A percentile compares a stretch with the other conserved stretches of the same genome.
phyloP scores from a whole-genome alignment of 495 filamentous ascomycete species.

The Hyaloscypha hepaticicola region DNA sequence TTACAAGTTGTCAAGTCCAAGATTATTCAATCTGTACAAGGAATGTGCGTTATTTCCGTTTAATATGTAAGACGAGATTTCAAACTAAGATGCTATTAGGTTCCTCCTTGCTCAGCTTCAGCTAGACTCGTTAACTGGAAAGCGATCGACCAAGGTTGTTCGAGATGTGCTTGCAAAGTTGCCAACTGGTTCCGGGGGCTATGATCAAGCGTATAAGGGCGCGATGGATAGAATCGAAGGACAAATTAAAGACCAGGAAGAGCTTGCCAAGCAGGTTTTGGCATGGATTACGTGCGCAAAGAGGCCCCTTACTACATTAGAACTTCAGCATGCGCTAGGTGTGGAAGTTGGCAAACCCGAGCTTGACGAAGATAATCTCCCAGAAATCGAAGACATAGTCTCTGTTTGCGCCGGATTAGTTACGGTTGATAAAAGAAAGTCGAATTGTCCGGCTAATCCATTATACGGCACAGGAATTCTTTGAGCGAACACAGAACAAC shows the following conservation, averaged over 20 bases:
- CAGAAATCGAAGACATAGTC: conserved; percentile 34
- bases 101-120: conserved; percentile 44
- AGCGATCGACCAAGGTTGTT: conserved; percentile 27
- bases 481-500: conserved; percentile 4
- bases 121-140: conserved; percentile 37
- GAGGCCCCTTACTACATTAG: conserved; percentile 31
- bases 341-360: conserved; percentile 25
- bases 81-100: conserved; percentile 30
- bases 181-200: conserved; percentile 35
- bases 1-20: conserved; percentile 9
- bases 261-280: conserved; percentile 33
- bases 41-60: conserved; percentile 26
- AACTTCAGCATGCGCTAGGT: conserved; percentile 42
- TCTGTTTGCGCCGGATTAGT: conserved; percentile 40
- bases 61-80: neutral
- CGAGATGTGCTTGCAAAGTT: conserved; percentile 25
- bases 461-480: conserved; percentile 24
- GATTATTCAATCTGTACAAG: conserved; percentile 13
- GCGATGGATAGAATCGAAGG: conserved; percentile 40
- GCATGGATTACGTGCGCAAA: conserved; percentile 35
- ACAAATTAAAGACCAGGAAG: conserved; percentile 32
- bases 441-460: conserved; percentile 33
- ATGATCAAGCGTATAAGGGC: conserved; percentile 41
- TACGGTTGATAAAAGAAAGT: conserved; percentile 36
- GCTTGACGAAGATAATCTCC: conserved; percentile 34